These are phyloP conservation scores for Dentipellis sp. DNA, from an alignment of 768 basidiomycete genomes.

Conservation along the genomic window DNA sequence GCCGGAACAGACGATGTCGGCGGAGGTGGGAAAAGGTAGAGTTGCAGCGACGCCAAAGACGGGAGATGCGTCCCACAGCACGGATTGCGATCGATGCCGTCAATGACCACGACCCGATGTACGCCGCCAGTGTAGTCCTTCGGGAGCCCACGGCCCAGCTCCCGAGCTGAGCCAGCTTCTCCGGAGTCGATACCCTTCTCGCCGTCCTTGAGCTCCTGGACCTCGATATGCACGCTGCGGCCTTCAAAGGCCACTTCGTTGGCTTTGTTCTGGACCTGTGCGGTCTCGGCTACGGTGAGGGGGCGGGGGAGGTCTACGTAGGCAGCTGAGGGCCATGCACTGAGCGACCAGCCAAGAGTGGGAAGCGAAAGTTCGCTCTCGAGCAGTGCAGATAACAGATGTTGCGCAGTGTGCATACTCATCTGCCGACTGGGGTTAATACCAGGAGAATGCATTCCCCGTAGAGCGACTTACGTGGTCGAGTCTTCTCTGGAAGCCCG, in stretches of 20 bases:
- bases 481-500: slow-evolving; percentile 54
- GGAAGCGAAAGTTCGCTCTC: slow-evolving; percentile 53
- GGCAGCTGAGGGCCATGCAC: slow-evolving; percentile 53
- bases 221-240: slow-evolving; percentile 61
- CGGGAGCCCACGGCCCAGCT: slow-evolving; percentile 53
- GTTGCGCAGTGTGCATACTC: slow-evolving; percentile 81
- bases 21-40: slow-evolving; percentile 60
- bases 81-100: slow-evolving; percentile 75
- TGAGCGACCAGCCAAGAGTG: slow-evolving; percentile 79
- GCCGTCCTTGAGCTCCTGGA: slow-evolving; percentile 48
- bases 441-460: not conserved
- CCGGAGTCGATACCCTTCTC: slow-evolving; percentile 18
- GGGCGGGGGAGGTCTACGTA: slow-evolving; percentile 72
- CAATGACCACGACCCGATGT: slow-evolving; percentile 75
- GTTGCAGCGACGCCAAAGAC: slow-evolving; percentile 60
- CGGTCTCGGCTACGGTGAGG: slow-evolving; percentile 56
- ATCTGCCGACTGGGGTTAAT: slow-evolving; percentile 34
- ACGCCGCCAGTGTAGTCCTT: slow-evolving; percentile 69
- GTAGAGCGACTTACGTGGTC: slow-evolving; percentile 50
- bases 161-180: slow-evolving; percentile 36
- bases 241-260: slow-evolving; percentile 67
- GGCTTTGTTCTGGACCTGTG: slow-evolving; percentile 48
- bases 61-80: slow-evolving; percentile 85
- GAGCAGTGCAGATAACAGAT: slow-evolving; percentile 73
- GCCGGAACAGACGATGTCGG: slow-evolving; percentile 53